Conservation (phyloP, 1,284 basidiomycete species). For the Sphagnurus paluster region DNA sequence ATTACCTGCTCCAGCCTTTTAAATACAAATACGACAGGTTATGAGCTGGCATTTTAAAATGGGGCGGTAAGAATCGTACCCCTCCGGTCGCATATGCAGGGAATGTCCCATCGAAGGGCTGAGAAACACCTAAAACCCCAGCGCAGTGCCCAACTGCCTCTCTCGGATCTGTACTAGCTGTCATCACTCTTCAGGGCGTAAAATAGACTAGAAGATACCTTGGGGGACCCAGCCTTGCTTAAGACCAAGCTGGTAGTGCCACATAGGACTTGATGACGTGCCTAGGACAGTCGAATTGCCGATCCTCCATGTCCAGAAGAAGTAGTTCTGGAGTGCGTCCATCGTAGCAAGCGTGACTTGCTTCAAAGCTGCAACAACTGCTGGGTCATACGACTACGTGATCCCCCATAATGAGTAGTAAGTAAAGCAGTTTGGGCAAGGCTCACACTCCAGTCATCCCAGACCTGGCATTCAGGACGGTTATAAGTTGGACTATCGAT, state of each 20-base stretch:
- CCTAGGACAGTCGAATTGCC: conserved; percentile 56
- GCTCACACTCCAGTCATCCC: conserved; percentile 45
- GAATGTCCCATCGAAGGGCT: conserved; percentile 55
- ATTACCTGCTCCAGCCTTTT: conserved; percentile 34
- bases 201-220: conserved; percentile 20
- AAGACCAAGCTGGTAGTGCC: conserved; percentile 76
- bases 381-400: conserved; percentile 51
- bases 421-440: too few species aligned
- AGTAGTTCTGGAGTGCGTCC: conserved; percentile 78
- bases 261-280: conserved; percentile 66
- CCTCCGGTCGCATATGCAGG: conserved; percentile 68
- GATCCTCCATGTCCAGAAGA: conserved; percentile 89
- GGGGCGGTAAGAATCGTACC: conserved; percentile 33
- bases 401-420: conserved; percentile 20
- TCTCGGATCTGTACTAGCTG: conserved; percentile 55
- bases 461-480: conserved; percentile 51
- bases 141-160: conserved; percentile 62
- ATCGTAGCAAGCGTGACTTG: conserved; percentile 65
- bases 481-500: conserved; percentile 56
- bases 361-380: conserved; percentile 51
- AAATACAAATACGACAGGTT: conserved; percentile 2
- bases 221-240: conserved; percentile 73
- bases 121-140: conserved; percentile 35
- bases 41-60: conserved; percentile 3
- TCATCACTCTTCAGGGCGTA: not conserved